Evolutionary conservation across 352 stramenopile genomes (phyloP), one percentile per base, ranked within the genome.

Genomic region (Phytophthora pluvialis): DNA sequence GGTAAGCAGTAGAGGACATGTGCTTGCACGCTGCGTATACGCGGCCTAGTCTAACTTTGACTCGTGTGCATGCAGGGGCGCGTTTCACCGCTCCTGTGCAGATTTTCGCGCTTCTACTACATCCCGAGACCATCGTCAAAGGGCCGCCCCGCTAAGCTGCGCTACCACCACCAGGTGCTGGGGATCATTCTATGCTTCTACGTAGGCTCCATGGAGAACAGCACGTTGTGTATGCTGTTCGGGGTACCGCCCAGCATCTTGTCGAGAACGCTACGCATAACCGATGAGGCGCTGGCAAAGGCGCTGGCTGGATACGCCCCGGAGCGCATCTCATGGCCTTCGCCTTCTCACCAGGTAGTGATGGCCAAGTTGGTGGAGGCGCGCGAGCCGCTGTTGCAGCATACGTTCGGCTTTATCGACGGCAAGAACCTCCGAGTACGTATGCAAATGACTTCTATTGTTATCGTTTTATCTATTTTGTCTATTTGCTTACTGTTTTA

Each of bases 361-460:
- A 12, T 64, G 8, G 46, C 36, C 4, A 35, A 12, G 6, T 18
- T 48, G 5, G 63, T 85, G 55, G 13, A 82, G 49, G 12, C 54
- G 60, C 13, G 68, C 25, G 53, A 85, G 28, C 18, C 45, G n/a
- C 29, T 64, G 28, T 26, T 45, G 57, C 35, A 54, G 66, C 21
- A 80, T 56, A 50, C 38, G 3, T 53, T 73, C 64, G n/a, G 39
- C 8, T 51, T 66, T 12, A 64, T 51, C 5, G 36, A 64, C 15
- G 35, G 56, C 3, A 64, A 51, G 12, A 57, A 64, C 25, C 11
- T 44, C 3, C 18, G 28, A 15, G 33, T 64, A 35, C 25, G 44
- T 50, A 36, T 6, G 0, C 8, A 46, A 21, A 25, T 28, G 3
- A 44, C n/a, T n/a, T n/a, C n/a, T n/a, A 15, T 3, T 47, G 6